Evolutionary conservation across 345 rosid genomes (phyloP), one percentile per base, ranked within the genome.

Genomic region (Eucalyptus globulus): DNA sequence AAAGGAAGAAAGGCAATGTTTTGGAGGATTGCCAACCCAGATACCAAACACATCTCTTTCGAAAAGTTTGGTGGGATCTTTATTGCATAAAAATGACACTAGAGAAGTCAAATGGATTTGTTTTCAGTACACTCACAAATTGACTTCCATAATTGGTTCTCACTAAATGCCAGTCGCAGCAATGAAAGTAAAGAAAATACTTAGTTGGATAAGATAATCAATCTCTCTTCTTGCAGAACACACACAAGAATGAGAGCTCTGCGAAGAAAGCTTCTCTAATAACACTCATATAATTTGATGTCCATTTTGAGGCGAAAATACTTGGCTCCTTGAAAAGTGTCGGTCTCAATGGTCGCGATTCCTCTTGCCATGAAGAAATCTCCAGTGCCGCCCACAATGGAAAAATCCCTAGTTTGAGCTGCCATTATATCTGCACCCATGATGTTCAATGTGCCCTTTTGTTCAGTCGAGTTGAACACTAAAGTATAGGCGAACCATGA

Each of bases 361-460:
- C 99, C 97, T 91, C 96, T 88, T 3, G 95, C 91, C 98, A 96
- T 96, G 94, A 96, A 93, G 90, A 97, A 96, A 37, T 97, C 96
- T 43, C 97, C 96, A 0, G 98, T 96, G 29, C 97, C 96, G 14
- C 97, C 97, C 2, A 95, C 94, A 7, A 96, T 93, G 3, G 95
- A 95, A 17, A 95, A 88, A 80, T 96, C 98, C 87, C 98, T 94
- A 8, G 94, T 94, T 88, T 93, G 91, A 88, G 91, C 94, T 88
- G 90, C 91, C 92, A 96, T 91, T 86, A 89, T 90, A 83, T 96
- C 96, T 1, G 96, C 95, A 9, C 99, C 96, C 88, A 93, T 92
- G 16, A 96, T 93, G 88, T 91, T 95, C 31, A 96, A 17, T 40
- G 93, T 94, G 9, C 98, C 98, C 56, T 92, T 93, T 45, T 94